phyloP scores from a whole-genome alignment of 257 asterid species.

The Echites panduratus region DNA sequence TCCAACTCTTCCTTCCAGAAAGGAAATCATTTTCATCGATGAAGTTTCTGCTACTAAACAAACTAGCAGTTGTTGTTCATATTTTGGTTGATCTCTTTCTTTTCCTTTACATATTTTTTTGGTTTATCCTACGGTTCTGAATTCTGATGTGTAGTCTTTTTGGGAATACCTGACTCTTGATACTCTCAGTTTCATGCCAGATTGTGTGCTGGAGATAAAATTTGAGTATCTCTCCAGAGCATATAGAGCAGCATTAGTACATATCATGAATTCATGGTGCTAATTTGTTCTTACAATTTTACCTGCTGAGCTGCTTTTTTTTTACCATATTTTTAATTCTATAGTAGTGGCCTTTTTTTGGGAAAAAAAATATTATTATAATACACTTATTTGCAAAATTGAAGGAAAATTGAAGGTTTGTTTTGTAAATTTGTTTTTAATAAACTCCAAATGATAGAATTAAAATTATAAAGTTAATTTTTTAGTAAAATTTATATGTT shows the following conservation, averaged over 20 bases:
- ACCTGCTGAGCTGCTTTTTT: no score
- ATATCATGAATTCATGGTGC: background rate
- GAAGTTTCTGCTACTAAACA: constrained; percentile 75
- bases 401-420: no score
- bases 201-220: background rate
- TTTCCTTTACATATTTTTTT: background rate
- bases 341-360: no score
- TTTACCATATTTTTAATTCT: no score
- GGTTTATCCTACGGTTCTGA: no score
- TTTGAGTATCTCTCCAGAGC: background rate
- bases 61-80: constrained; percentile 48
- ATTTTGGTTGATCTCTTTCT: constrained; percentile 7
- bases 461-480: no score
- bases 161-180: background rate
- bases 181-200: background rate
- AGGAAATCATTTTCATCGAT: constrained; percentile 52
- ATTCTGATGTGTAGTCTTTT: background rate
- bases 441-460: no score
- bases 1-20: constrained; percentile 36
- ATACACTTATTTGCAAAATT: no score
- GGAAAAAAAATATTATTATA: no score
- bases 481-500: no score
- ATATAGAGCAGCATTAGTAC: background rate
- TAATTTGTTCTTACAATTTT: no score
- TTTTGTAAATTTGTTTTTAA: no score